phyloP scores from a whole-genome alignment of 306 rosid genomes.

The Quercus ilex region DNA sequence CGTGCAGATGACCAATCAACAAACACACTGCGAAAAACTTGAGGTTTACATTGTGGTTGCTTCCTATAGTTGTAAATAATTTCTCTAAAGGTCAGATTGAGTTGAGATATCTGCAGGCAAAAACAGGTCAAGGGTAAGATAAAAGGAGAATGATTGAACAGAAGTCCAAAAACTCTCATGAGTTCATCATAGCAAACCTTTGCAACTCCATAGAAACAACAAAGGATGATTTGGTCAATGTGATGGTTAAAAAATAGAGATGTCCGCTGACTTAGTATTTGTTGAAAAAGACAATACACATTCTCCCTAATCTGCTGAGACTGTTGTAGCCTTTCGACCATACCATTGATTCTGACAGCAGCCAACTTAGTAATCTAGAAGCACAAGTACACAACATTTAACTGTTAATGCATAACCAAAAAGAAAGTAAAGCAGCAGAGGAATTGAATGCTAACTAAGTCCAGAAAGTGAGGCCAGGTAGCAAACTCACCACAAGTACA shows the following conservation, averaged over 20 bases:
- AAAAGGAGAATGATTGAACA: slow-evolving; percentile 9
- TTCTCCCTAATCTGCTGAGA: slow-evolving; percentile 89
- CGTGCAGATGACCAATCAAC: slow-evolving; percentile 73
- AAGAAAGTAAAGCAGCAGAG: neutral
- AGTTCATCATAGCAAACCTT: slow-evolving; percentile 55
- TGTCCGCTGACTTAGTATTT: slow-evolving; percentile 72
- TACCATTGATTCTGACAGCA: slow-evolving; percentile 94
- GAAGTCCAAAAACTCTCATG: neutral
- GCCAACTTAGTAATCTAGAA: slow-evolving; percentile 80
- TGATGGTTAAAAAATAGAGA: slow-evolving; percentile 88
- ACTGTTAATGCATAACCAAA: slow-evolving; percentile 14
- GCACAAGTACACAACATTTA: slow-evolving; percentile 23
- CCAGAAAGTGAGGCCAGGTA: neutral
- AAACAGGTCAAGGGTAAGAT: slow-evolving; percentile 22
- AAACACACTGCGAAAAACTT: slow-evolving; percentile 92
- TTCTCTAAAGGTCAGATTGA: slow-evolving; percentile 80
- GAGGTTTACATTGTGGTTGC: slow-evolving; percentile 90
- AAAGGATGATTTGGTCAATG: slow-evolving; percentile 90
- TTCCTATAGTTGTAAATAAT: slow-evolving; percentile 85
- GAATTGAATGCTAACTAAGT: slow-evolving; percentile 15
- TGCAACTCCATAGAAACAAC: slow-evolving; percentile 94
- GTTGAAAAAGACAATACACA: slow-evolving; percentile 89
- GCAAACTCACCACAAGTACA: neutral
- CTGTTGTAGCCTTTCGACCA: slow-evolving; percentile 92
- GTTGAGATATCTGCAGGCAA: slow-evolving; percentile 83